Percentiles rank a stretch among this genome's conserved stretches.
These are phyloP conservation scores for Hevea brasiliensis DNA, from an alignment of 345 rosid species.

Conservation along the genomic window DNA sequence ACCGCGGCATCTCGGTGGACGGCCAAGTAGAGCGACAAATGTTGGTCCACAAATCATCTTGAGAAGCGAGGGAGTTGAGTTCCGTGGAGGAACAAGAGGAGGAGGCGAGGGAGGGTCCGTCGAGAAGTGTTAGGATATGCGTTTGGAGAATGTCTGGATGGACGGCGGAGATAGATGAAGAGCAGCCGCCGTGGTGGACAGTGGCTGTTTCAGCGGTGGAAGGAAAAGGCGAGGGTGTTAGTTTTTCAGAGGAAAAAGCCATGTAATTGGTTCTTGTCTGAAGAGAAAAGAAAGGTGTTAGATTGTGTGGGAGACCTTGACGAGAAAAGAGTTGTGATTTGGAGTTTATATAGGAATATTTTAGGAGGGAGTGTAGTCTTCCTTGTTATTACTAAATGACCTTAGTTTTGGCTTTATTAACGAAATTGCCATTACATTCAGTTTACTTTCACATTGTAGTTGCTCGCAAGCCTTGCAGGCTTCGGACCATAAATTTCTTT, in stretches of 20 bases:
- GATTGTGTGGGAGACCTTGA: background rate
- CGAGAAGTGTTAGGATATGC: slow-evolving; percentile 68
- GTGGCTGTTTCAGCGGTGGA: background rate
- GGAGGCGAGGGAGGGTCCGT: slow-evolving; percentile 66
- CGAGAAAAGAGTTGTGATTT: background rate
- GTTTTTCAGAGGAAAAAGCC: background rate
- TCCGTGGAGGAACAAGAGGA: slow-evolving; percentile 54
- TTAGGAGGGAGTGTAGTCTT: background rate
- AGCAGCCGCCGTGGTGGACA: background rate
- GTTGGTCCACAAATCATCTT: slow-evolving; percentile 50
- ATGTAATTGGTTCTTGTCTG: background rate
- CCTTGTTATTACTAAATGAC: background rate
- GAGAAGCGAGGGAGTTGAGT: slow-evolving; percentile 47
- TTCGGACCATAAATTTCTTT: too few species aligned
- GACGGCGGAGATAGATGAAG: slow-evolving; percentile 36
- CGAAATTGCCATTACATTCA: too few species aligned
- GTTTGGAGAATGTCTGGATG: slow-evolving; percentile 57
- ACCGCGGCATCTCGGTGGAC: slow-evolving; percentile 45
- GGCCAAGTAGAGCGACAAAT: slow-evolving; percentile 73
- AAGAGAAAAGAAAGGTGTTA: background rate
- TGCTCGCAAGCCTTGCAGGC: too few species aligned
- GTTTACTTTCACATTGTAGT: too few species aligned
- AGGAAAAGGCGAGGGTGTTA: background rate
- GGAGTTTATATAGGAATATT: background rate
- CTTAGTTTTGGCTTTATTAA: background rate